Evolutionary conservation across 352 stramenopile genomes (phyloP), one percentile per base, ranked within the genome.

Genomic region (Pythium phragmiticola): DNA sequence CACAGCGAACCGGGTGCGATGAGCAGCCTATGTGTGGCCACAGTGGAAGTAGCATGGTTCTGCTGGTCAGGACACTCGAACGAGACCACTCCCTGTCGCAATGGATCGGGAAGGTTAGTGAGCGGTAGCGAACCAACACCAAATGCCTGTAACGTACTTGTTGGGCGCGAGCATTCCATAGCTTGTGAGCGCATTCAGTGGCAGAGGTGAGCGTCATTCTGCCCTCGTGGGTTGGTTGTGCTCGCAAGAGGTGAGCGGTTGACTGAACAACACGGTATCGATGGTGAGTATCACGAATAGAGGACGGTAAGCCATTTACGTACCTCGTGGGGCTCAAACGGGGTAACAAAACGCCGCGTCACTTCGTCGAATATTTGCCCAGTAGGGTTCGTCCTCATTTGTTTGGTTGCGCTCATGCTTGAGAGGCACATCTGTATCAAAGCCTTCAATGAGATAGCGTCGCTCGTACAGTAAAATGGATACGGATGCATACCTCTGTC

Each of bases 151-250:
- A 30, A 17, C 53, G 11, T 41, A 63, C 61, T 46, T 53, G 17
- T 1, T 43, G 55, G 3, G 53, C 48, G 3, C 34, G 48, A 17
- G 23, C n/a, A 50, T 63, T 58, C 61, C 61, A 68, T 0, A 68
- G 54, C 23, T 68, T 68, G 46, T 68, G 61, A 1, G 61, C 39
- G 37, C 52, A 36, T 21, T 68, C 61, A 5, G 21, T 58, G 2
- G 46, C 61, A 17, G 53, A 68, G 2, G 61, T 68, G 53, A 63
- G 43, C 21, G 52, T 23, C 5, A 19, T 16, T 50, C 26, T 26
- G 0, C 52, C 52, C 0, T 41, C 2, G 42, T 55, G 28, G 0
- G 30, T 54, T 3, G 53, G 41, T 30, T 14, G 11, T 7, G 45
- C 53, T 17, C 16, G 14, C 36, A 61, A 11, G 0, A 67, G 21